A percentile compares a stretch with the other conserved stretches of the same genome.
Evolutionary conservation across 495 filamentous ascomycete species (phyloP).

Genomic region (Penicillium arizonense): DNA sequence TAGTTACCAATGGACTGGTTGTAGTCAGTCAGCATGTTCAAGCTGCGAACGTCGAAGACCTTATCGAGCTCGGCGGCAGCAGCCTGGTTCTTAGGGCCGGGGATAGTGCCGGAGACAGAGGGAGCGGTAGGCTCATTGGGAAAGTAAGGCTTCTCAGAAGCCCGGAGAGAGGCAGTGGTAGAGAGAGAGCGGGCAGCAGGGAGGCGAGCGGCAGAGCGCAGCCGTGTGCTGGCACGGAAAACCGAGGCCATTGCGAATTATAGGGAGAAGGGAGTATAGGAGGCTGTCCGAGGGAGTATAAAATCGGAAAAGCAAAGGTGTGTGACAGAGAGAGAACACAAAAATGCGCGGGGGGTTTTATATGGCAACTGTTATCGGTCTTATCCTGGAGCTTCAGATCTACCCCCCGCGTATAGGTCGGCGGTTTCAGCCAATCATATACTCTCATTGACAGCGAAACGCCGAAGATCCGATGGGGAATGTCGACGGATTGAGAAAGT

Average conservation of each 20-base stretch:
- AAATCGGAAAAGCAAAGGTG: neutral
- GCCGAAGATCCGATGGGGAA: slow-evolving; percentile 16
- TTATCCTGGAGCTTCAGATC: slow-evolving; percentile 10
- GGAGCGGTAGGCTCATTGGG: slow-evolving; percentile 75
- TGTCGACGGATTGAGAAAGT: slow-evolving; percentile 27
- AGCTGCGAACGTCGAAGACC: slow-evolving; percentile 89
- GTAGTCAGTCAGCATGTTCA: slow-evolving; percentile 92
- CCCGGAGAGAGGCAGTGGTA: slow-evolving; percentile 39
- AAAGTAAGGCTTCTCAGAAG: slow-evolving; percentile 58
- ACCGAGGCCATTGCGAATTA: slow-evolving; percentile 42
- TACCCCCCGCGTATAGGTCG: slow-evolving; percentile 26
- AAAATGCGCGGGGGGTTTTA: slow-evolving; percentile 21
- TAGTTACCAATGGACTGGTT: slow-evolving; percentile 63
- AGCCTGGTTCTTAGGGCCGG: slow-evolving; percentile 73
- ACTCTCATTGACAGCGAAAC: slow-evolving; percentile 3
- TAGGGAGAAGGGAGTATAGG: slow-evolving; percentile 1
- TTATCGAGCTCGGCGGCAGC: slow-evolving; percentile 71
- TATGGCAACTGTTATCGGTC: slow-evolving; percentile 19
- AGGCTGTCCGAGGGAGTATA: neutral
- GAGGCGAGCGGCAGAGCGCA: slow-evolving; percentile 39
- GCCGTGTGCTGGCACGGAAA: slow-evolving; percentile 41
- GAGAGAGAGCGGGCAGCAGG: slow-evolving; percentile 39
- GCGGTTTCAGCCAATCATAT: slow-evolving; percentile 21
- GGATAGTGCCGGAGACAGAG: slow-evolving; percentile 72
- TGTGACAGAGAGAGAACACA: neutral